These are phyloP conservation scores for Coelastrella sp. DNA, from an alignment of 139 green algal species.

Conservation along the genomic window DNA sequence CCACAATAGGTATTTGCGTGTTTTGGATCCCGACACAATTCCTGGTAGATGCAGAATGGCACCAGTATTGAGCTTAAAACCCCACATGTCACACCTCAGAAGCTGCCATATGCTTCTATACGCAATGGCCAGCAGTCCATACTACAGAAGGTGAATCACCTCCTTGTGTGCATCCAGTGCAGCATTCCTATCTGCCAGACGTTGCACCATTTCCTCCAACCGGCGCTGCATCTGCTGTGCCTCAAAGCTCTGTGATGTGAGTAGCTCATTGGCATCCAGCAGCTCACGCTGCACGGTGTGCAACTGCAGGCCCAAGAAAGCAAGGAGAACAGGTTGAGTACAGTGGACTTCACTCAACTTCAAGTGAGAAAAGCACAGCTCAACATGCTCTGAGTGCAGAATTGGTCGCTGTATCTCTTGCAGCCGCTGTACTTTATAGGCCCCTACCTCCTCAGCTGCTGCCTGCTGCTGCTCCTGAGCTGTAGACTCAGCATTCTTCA, in stretches of 20 bases:
- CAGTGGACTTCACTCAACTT: no score
- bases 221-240: constrained; percentile 35
- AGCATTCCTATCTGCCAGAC: constrained; percentile 34
- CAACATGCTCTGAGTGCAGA: background rate
- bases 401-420: background rate
- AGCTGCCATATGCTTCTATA: no score
- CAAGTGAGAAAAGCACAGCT: no score
- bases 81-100: no score
- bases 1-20: no score
- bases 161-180: constrained; percentile 32
- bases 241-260: constrained; percentile 15
- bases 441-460: constrained; percentile 26
- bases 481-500: constrained; percentile 3
- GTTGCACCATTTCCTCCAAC: constrained; percentile 30
- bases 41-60: no score
- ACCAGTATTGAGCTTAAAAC: no score
- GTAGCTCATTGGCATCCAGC: constrained; percentile 28
- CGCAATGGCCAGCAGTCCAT: no score
- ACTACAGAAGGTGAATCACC: no score
- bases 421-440: no score
- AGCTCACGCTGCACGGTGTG: constrained; percentile 30
- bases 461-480: constrained; percentile 16
- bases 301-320: constrained; percentile 12
- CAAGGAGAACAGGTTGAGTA: no score
- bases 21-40: no score